Conservation (phyloP, 306 rosid genomes). For the Vigna trinervia region DNA sequence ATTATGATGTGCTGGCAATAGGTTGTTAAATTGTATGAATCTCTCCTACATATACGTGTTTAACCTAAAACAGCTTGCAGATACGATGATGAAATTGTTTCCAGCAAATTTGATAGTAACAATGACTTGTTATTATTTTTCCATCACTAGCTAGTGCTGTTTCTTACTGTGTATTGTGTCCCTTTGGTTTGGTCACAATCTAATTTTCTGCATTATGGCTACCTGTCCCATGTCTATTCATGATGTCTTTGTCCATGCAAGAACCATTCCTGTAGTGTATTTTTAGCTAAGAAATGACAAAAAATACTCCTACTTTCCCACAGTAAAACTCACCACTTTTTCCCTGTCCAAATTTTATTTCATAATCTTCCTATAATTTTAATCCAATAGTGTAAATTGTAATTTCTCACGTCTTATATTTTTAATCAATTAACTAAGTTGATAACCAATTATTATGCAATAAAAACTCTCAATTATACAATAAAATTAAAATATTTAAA, state of each 20-base stretch:
- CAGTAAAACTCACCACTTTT: too few species aligned
- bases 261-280: too few species aligned
- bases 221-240: background rate
- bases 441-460: too few species aligned
- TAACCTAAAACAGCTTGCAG: constrained; percentile 18
- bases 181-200: constrained; percentile 2
- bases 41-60: background rate
- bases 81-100: constrained; percentile 1
- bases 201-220: constrained; percentile 12
- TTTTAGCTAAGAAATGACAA: too few species aligned
- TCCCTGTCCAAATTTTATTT: too few species aligned
- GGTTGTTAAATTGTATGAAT: constrained; percentile 23
- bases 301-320: too few species aligned
- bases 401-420: too few species aligned
- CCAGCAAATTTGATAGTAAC: constrained; percentile 4
- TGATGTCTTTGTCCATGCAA: background rate
- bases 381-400: too few species aligned
- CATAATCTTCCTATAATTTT: too few species aligned
- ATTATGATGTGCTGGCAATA: background rate
- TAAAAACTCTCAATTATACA: too few species aligned
- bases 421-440: too few species aligned
- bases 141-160: background rate
- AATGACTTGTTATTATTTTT: background rate
- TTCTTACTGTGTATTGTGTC: background rate
- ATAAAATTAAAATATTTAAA: too few species aligned